Evolutionary conservation across 2,329 filamentous ascomycete species (phyloP).

Genomic region (Colletotrichum godetiae): DNA sequence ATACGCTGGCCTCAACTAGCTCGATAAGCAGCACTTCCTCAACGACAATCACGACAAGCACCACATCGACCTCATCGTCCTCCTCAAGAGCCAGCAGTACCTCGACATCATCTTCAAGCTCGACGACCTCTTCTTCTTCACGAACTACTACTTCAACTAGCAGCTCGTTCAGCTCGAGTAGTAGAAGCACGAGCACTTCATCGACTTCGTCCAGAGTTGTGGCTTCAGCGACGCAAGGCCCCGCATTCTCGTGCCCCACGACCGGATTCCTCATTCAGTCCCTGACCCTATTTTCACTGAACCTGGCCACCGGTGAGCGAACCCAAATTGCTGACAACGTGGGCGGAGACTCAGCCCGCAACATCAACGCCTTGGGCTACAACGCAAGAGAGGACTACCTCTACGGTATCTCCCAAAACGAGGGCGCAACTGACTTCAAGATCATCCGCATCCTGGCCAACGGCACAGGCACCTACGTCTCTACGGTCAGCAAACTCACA

Average conservation of each 20-base stretch:
- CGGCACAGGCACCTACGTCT: slow-evolving; percentile 28
- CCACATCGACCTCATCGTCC: not conserved
- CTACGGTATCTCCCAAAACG: slow-evolving; percentile 34
- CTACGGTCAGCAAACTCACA: not conserved
- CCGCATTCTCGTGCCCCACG: slow-evolving; percentile 27
- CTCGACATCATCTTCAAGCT: not conserved
- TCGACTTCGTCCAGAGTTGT: not conserved
- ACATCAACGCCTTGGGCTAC: slow-evolving; percentile 41
- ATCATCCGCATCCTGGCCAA: slow-evolving; percentile 39
- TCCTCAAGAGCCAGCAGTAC: not conserved
- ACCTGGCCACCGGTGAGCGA: slow-evolving; percentile 26
- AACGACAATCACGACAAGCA: not conserved
- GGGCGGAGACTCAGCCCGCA: slow-evolving; percentile 8
- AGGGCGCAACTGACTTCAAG: not conserved
- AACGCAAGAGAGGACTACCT: slow-evolving; percentile 40
- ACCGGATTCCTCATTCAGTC: slow-evolving; percentile 36
- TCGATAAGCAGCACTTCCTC: not conserved
- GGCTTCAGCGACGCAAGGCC: slow-evolving; percentile 16
- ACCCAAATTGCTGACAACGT: slow-evolving; percentile 3
- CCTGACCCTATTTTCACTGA: slow-evolving; percentile 32
- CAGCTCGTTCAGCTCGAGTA: not conserved
- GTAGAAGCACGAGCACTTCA: not conserved
- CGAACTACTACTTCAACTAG: not conserved
- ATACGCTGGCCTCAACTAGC: not conserved
- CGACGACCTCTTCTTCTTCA: not conserved